These are phyloP conservation scores for Emydomyces testavorans DNA, from an alignment of 2,329 filamentous ascomycete genomes.

Conservation along the genomic window DNA sequence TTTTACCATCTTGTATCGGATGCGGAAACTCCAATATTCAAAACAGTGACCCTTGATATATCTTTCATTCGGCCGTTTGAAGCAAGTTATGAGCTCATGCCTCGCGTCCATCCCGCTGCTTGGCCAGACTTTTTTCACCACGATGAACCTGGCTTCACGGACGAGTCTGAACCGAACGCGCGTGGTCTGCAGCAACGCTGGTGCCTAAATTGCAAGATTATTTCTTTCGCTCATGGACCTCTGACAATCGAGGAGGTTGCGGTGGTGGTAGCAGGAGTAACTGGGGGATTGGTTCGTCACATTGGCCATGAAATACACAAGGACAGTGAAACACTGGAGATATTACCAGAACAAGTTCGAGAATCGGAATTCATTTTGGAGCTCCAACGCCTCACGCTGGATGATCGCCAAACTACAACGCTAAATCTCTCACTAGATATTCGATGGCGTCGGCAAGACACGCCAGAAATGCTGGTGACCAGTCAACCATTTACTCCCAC, in stretches of 20 bases:
- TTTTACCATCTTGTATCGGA: conserved; percentile 72
- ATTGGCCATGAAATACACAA: conserved; percentile 27
- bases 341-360: conserved; percentile 57
- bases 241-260: conserved; percentile 53
- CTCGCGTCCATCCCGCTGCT: conserved; percentile 60
- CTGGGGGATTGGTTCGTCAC: conserved; percentile 52
- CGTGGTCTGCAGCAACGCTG: conserved; percentile 68
- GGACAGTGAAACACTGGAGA: conserved; percentile 27
- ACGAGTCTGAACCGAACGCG: conserved; percentile 25
- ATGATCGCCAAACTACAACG: conserved; percentile 65
- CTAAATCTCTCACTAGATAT: conserved; percentile 66
- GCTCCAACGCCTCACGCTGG: conserved; percentile 64
- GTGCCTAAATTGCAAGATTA: conserved; percentile 59
- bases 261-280: conserved; percentile 49
- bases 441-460: conserved; percentile 55
- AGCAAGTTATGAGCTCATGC: conserved; percentile 77
- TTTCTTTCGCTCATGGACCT: conserved; percentile 61
- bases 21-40: conserved; percentile 66
- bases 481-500: conserved; percentile 40
- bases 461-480: conserved; percentile 14
- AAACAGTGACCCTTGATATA: conserved; percentile 57
- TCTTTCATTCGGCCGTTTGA: conserved; percentile 76
- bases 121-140: conserved; percentile 83
- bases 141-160: conserved; percentile 14
- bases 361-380: conserved; percentile 63